A percentile compares a stretch with the other conserved stretches of the same genome.
These are phyloP conservation scores for Amphicarpaea edgeworthii DNA, from an alignment of 306 rosid genomes.

Conservation along the genomic window DNA sequence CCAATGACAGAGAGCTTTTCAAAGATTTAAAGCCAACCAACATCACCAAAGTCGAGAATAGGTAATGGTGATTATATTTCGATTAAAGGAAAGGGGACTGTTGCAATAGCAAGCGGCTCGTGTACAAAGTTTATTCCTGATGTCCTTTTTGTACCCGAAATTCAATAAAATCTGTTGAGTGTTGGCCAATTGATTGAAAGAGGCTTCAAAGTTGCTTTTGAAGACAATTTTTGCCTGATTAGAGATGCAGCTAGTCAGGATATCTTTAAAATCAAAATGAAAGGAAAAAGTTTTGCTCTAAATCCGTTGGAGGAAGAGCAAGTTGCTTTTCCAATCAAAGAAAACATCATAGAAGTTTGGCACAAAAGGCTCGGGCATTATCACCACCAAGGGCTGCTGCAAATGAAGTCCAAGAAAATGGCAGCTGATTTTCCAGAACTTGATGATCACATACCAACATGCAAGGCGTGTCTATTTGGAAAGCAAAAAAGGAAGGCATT, in stretches of 20 bases:
- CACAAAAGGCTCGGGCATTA: conserved; percentile 1
- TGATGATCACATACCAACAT: too few species aligned
- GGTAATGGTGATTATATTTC: too few species aligned
- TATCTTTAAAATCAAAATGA: not conserved
- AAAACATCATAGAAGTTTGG: conserved; percentile 5
- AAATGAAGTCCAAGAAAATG: not conserved
- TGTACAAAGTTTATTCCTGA: too few species aligned
- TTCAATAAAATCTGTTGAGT: not conserved
- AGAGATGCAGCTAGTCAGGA: not conserved
- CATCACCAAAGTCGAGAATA: too few species aligned
- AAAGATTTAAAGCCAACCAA: too few species aligned
- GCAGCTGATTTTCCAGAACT: not conserved
- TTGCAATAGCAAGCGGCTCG: too few species aligned
- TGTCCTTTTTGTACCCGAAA: too few species aligned
- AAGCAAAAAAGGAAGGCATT: conserved; percentile 9
- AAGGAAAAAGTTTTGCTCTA: not conserved
- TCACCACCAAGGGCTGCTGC: not conserved
- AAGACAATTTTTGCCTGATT: not conserved
- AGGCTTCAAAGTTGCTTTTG: conserved; percentile 7
- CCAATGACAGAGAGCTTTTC: too few species aligned
- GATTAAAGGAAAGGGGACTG: too few species aligned
- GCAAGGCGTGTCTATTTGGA: not conserved
- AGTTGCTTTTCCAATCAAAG: not conserved
- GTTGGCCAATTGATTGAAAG: not conserved
- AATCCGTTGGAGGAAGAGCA: conserved; percentile 3